phyloP scores from a whole-genome alignment of 768 basidiomycete species.

The Aureoboletus auriporus region DNA sequence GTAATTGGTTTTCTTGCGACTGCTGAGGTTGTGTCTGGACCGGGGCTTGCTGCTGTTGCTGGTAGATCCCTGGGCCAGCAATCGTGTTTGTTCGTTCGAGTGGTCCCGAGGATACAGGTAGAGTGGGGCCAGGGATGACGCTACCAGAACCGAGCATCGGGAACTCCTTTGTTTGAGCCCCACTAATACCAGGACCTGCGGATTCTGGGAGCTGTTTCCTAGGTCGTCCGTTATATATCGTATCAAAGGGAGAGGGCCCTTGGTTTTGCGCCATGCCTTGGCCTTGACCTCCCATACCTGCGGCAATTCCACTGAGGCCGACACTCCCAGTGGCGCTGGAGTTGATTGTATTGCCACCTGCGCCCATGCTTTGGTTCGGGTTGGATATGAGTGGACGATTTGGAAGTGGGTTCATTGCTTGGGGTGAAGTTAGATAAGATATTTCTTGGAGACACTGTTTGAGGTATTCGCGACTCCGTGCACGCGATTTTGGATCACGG shows the following conservation, averaged over 20 bases:
- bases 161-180: conserved; percentile 53
- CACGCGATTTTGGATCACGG: conserved; percentile 93
- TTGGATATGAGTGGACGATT: conserved; percentile 71
- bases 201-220: conserved; percentile 77
- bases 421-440: conserved; percentile 92
- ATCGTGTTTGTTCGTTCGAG: conserved; percentile 52
- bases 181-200: conserved; percentile 31
- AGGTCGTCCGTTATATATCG: conserved; percentile 76
- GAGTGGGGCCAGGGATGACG: conserved; percentile 11
- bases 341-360: conserved; percentile 17
- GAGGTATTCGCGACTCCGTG: conserved; percentile 91
- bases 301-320: conserved; percentile 10
- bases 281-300: conserved; percentile 14
- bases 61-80: conserved; percentile 35
- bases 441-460: conserved; percentile 99
- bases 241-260: conserved; percentile 54
- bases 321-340: conserved; percentile 11
- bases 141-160: conserved; percentile 49
- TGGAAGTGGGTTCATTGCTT: conserved; percentile 95
- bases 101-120: conserved; percentile 41
- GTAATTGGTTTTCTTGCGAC: conserved; percentile 29
- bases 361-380: conserved; percentile 31
- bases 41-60: conserved; percentile 32
- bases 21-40: conserved; percentile 25
- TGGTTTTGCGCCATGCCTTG: conserved; percentile 19